phyloP scores from a whole-genome alignment of 257 asterid species.

The Solanum pennellii region DNA sequence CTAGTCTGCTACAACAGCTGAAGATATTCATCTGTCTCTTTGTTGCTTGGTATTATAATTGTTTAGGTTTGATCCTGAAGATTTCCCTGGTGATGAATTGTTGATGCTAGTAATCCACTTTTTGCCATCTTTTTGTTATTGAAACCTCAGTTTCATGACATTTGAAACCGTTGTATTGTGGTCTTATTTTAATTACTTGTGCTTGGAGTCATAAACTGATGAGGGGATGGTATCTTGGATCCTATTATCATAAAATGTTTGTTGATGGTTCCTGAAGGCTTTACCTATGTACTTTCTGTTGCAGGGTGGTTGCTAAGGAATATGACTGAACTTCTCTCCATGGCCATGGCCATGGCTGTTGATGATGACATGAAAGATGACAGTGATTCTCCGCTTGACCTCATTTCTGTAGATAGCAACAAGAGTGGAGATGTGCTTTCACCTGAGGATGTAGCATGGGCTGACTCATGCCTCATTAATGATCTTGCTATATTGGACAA shows the following conservation, averaged over 20 bases:
- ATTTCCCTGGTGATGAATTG: background rate
- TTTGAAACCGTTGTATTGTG: background rate
- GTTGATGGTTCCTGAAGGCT: background rate
- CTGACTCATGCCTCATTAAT: slow-evolving; percentile 46
- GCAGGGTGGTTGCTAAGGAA: background rate
- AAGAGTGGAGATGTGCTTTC: slow-evolving; percentile 16
- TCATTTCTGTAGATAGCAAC: background rate
- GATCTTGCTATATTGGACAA: slow-evolving; percentile 26
- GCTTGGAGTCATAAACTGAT: background rate
- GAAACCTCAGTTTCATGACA: background rate
- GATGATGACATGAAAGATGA: slow-evolving; percentile 12
- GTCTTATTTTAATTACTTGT: background rate
- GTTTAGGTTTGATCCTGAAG: background rate
- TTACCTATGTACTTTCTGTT: background rate
- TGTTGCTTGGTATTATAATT: background rate
- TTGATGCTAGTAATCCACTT: background rate
- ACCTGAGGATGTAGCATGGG: slow-evolving; percentile 72
- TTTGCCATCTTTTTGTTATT: background rate
- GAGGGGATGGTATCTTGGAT: background rate
- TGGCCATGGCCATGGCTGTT: slow-evolving; percentile 1
- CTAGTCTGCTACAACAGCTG: background rate
- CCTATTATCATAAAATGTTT: background rate
- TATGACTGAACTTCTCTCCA: background rate
- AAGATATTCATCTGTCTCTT: background rate
- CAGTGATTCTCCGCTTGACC: slow-evolving; percentile 1